Conservation (phyloP, 192 early-diverging fungal species). For the Umbelopsis sp. region DNA sequence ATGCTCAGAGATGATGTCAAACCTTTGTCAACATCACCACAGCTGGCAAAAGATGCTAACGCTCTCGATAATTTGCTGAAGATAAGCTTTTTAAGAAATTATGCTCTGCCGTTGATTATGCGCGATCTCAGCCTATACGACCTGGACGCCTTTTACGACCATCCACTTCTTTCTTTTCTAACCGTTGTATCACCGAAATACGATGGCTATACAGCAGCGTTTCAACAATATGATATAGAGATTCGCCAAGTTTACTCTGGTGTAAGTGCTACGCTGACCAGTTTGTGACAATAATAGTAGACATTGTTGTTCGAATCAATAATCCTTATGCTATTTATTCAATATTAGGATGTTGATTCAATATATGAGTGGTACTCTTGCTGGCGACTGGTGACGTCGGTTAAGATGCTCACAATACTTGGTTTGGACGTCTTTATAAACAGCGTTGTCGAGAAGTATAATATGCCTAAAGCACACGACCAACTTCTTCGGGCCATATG, state of each 20-base stretch:
- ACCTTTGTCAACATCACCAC: not conserved
- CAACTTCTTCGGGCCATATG: constrained; percentile 3
- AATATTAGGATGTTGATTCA: not conserved
- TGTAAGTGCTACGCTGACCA: not conserved
- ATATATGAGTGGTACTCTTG: constrained; percentile 12
- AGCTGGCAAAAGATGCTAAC: not conserved
- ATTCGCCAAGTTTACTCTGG: not conserved
- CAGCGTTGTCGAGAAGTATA: not conserved
- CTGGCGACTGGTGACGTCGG: constrained; percentile 2
- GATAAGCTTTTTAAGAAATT: constrained; percentile 24
- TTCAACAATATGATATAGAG: constrained; percentile 6
- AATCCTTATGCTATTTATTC: not conserved
- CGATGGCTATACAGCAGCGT: not conserved
- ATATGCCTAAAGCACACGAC: not conserved
- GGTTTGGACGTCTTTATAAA: not conserved
- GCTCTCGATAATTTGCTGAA: not conserved
- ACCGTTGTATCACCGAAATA: not conserved
- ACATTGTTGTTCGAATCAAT: not conserved
- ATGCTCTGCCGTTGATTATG: constrained; percentile 29
- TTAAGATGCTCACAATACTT: constrained; percentile 3
- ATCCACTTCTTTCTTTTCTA: constrained; percentile 2
- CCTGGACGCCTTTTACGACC: constrained; percentile 22
- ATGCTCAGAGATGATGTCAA: constrained; percentile 12
- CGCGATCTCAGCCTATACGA: constrained; percentile 22
- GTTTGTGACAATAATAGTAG: not conserved